phyloP scores from a whole-genome alignment of 176 grass and related monocot genomes.

The Phoenix dactylifera region DNA sequence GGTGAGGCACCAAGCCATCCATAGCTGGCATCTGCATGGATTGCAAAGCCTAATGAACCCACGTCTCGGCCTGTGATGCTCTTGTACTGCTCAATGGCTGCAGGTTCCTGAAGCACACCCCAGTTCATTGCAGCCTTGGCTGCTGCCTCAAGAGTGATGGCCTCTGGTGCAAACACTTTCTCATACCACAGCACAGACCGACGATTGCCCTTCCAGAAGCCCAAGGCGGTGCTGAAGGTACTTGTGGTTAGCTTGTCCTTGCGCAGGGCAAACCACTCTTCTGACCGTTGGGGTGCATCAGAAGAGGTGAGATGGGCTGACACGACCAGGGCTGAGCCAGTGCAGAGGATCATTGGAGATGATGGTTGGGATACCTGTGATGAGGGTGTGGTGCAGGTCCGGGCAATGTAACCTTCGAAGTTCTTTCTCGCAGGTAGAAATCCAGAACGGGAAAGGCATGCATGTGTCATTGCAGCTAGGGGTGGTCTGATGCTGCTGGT shows the following conservation, averaged over 20 bases:
- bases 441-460: constrained; percentile 20
- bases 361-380: constrained; percentile 35
- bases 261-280: constrained; percentile 96
- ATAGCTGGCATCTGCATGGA: constrained; percentile 56
- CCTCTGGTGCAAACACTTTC: constrained; percentile 64
- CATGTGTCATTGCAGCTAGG: constrained; percentile 16
- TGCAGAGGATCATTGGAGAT: constrained; percentile 25
- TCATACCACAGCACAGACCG: constrained; percentile 75
- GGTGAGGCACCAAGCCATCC: constrained; percentile 94
- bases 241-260: constrained; percentile 97
- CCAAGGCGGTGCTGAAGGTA: constrained; percentile 85
- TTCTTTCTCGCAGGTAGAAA: constrained; percentile 43
- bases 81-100: constrained; percentile 72
- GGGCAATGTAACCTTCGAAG: constrained; percentile 68
- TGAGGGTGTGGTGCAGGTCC: constrained; percentile 48
- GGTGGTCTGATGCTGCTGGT: background rate
- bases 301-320: constrained; percentile 46
- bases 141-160: constrained; percentile 34
- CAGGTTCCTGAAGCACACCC: constrained; percentile 60
- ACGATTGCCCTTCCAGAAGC: constrained; percentile 81
- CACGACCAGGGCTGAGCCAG: constrained; percentile 34
- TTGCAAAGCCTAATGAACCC: constrained; percentile 63
- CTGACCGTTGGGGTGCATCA: constrained; percentile 66
- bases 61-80: constrained; percentile 67
- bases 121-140: constrained; percentile 86